These are phyloP conservation scores for Talaromyces sp. DNA, from an alignment of 2,329 filamentous ascomycete species.

Conservation along the genomic window DNA sequence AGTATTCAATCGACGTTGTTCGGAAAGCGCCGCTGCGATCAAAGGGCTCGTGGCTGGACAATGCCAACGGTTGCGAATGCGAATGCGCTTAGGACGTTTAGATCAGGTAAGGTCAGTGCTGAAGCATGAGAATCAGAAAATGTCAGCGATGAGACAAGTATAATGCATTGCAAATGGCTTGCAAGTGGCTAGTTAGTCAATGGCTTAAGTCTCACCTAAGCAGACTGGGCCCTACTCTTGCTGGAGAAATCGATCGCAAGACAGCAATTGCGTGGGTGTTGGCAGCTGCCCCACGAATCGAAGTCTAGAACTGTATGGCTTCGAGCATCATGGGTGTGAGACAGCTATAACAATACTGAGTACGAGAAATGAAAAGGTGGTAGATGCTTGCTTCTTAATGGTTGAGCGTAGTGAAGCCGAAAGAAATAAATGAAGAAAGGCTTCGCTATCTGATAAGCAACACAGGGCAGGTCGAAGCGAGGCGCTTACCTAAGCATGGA, in stretches of 20 bases:
- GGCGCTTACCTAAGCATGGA: neutral
- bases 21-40: neutral
- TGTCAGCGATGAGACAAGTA: neutral
- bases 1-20: neutral
- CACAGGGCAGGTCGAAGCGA: slow-evolving; percentile 9
- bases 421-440: neutral
- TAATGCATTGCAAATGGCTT: neutral
- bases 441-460: slow-evolving; percentile 8
- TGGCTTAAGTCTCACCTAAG: neutral
- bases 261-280: neutral
- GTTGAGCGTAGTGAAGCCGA: neutral
- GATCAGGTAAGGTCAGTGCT: neutral
- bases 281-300: neutral
- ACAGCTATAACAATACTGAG: neutral
- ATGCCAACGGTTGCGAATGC: neutral
- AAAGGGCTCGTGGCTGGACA: neutral
- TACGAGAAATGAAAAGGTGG: neutral
- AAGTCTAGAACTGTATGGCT: neutral
- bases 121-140: neutral
- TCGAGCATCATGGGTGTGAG: neutral
- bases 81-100: neutral
- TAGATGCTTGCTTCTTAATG: neutral
- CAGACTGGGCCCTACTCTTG: neutral
- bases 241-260: neutral
- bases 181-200: neutral